phyloP scores from a whole-genome alignment of 2,329 filamentous ascomycete genomes.

The Sporothrix brunneoviolacea region DNA sequence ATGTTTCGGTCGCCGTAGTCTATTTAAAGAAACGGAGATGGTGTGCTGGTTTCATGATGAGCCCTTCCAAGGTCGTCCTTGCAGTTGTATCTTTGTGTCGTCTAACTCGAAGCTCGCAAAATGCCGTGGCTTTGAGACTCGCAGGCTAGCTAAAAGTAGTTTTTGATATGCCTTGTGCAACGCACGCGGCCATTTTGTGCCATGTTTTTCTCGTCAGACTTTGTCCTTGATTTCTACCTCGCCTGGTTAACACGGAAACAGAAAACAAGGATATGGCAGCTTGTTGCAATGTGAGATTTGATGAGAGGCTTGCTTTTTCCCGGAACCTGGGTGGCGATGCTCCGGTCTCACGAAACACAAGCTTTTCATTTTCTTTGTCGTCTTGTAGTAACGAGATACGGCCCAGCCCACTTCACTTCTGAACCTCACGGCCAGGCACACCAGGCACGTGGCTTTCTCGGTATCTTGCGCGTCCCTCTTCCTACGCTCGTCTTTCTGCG shows the following conservation, averaged over 20 bases:
- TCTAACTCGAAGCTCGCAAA: too few relatives aligned
- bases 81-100: neutral
- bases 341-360: neutral
- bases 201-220: too few relatives aligned
- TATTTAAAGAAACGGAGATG: neutral
- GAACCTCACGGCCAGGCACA: too few relatives aligned
- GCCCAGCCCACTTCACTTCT: too few relatives aligned
- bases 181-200: neutral
- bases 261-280: neutral
- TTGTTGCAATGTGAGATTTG: neutral
- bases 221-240: neutral
- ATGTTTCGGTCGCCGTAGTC: neutral
- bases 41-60: neutral
- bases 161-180: neutral
- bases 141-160: too few relatives aligned
- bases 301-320: too few relatives aligned
- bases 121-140: neutral
- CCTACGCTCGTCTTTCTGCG: neutral
- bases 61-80: neutral
- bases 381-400: neutral
- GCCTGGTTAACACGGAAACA: neutral
- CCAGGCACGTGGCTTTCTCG: neutral
- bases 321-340: slow-evolving; percentile 8
- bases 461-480: neutral
- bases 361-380: neutral